Percentiles rank a stretch among this genome's conserved stretches.
Conservation (phyloP, 495 filamentous ascomycete species). For the Poronia punctata region DNA sequence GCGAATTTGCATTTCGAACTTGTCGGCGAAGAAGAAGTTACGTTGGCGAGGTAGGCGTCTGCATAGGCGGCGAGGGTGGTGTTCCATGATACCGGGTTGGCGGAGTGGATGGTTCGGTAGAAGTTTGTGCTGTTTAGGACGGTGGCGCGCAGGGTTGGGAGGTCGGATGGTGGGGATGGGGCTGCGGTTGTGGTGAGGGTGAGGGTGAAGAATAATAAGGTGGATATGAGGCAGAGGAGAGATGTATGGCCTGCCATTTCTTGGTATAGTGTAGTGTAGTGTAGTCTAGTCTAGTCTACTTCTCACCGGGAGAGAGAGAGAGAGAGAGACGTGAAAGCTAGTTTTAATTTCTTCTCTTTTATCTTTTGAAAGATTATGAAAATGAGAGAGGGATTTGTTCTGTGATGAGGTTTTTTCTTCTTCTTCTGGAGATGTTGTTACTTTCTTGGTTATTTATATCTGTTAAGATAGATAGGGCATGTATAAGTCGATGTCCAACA, state of each 20-base stretch:
- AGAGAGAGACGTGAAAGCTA: not conserved
- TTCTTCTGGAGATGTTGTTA: no score
- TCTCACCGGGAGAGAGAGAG: not conserved
- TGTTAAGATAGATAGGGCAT: no score
- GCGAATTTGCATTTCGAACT: slow-evolving; percentile 46
- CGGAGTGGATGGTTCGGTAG: slow-evolving; percentile 60
- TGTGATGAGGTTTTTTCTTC: no score
- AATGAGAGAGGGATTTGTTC: no score
- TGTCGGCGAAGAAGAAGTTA: not conserved
- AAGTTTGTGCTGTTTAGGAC: slow-evolving; percentile 61
- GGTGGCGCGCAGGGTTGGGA: slow-evolving; percentile 44
- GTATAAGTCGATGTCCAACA: no score
- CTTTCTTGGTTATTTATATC: no score
- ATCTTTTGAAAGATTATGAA: no score
- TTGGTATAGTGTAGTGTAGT: no score
- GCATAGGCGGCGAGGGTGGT: slow-evolving; percentile 52
- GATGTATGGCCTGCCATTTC: not conserved
- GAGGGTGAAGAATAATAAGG: slow-evolving; percentile 6
- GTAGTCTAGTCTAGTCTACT: no score
- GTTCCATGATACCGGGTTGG: slow-evolving; percentile 59
- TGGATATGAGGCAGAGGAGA: not conserved
- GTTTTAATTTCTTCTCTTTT: no score
- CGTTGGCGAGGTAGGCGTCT: slow-evolving; percentile 19
- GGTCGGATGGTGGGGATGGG: slow-evolving; percentile 37
- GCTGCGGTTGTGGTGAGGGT: slow-evolving; percentile 20